A percentile compares a stretch with the other conserved stretches of the same genome.
Conservation (phyloP, 2,329 filamentous ascomycete species). For the Claviceps lovelessii region DNA sequence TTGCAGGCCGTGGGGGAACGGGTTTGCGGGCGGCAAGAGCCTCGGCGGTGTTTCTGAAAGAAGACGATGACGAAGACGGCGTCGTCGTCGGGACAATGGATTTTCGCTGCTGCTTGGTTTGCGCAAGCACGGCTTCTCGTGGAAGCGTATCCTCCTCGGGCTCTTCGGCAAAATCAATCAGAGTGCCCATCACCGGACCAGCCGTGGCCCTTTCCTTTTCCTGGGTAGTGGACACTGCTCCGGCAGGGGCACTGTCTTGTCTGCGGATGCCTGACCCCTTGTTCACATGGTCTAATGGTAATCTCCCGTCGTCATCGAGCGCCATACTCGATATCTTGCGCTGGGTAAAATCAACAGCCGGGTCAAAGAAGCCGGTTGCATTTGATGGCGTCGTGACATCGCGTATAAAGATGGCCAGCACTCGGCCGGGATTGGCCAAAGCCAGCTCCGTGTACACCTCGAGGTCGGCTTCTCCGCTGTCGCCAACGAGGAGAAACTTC, state of each 20-base stretch:
- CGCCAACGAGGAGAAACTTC: slow-evolving; percentile 81
- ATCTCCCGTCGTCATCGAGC: slow-evolving; percentile 14
- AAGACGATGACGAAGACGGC: not conserved
- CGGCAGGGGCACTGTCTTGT: slow-evolving; percentile 13
- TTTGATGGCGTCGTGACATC: slow-evolving; percentile 78
- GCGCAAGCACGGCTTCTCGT: slow-evolving; percentile 20
- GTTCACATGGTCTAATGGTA: not conserved
- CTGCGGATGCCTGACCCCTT: slow-evolving; percentile 8
- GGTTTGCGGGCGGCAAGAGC: slow-evolving; percentile 18
- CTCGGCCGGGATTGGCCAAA: slow-evolving; percentile 63
- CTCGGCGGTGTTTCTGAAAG: slow-evolving; percentile 15
- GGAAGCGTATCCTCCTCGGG: slow-evolving; percentile 24
- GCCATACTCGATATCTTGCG: slow-evolving; percentile 14
- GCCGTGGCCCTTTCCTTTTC: slow-evolving; percentile 13
- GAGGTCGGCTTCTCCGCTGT: slow-evolving; percentile 91
- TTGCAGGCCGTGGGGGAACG: slow-evolving; percentile 42
- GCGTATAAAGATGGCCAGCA: slow-evolving; percentile 82
- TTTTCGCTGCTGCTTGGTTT: slow-evolving; percentile 12
- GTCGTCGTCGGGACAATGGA: not conserved
- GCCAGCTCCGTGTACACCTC: slow-evolving; percentile 96
- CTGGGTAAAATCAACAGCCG: slow-evolving; percentile 23
- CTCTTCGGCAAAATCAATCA: slow-evolving; percentile 48
- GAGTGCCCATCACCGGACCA: slow-evolving; percentile 35
- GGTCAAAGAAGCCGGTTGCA: slow-evolving; percentile 61
- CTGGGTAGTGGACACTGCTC: not conserved